phyloP scores from a whole-genome alignment of 805 yeast genomes.

The Maudiozyma barnettii region DNA sequence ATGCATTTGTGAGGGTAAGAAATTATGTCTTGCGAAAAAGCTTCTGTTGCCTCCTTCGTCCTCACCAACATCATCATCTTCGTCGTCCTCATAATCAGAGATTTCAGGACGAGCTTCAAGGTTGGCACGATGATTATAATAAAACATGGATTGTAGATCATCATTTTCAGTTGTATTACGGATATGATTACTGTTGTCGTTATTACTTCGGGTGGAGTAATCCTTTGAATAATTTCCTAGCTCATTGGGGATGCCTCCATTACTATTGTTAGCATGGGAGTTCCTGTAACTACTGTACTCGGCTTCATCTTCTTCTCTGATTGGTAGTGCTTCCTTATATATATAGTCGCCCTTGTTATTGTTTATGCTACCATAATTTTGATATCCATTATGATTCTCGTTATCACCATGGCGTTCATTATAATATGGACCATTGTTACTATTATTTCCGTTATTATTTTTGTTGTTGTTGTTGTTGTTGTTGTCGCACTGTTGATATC shows the following conservation, averaged over 20 bases:
- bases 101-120: conserved; percentile 24
- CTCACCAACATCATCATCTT: conserved; percentile 10
- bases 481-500: background rate
- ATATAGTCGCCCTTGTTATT: background rate
- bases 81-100: conserved; percentile 26
- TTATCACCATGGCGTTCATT: background rate
- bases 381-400: background rate
- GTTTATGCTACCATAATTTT: background rate
- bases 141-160: conserved; percentile 28
- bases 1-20: background rate
- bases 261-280: background rate
- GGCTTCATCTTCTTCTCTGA: conserved; percentile 13
- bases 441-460: too few relatives aligned
- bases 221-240: background rate
- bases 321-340: conserved; percentile 9
- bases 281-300: conserved; percentile 2
- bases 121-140: conserved; percentile 26
- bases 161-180: conserved; percentile 10
- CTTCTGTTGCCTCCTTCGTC: conserved; percentile 4
- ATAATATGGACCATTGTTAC: background rate
- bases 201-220: background rate
- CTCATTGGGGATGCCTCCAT: background rate
- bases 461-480: background rate
- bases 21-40: conserved; percentile 1
- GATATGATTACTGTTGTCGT: background rate